Conservation (phyloP, 352 stramenopile species). For the Pythium oligandrum region DNA sequence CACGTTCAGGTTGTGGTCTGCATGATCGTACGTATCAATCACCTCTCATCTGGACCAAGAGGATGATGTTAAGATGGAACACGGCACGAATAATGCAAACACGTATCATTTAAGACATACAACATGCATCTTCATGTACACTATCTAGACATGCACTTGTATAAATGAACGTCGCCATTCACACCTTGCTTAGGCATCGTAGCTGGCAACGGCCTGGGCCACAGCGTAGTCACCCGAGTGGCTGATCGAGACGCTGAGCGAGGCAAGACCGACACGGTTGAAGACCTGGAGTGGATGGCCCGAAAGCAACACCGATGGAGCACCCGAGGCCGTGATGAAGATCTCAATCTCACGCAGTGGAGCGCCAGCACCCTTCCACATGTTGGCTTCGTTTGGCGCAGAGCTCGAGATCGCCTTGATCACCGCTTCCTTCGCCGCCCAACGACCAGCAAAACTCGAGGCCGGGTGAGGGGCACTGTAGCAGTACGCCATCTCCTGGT, state of each 20-base stretch:
- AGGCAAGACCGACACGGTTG: conserved; percentile 63
- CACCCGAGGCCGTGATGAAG: conserved; percentile 70
- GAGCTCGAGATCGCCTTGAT: conserved; percentile 89
- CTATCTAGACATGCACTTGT: too few species aligned
- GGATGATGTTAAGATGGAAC: too few species aligned
- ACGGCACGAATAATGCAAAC: too few species aligned
- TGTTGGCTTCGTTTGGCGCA: conserved; percentile 50
- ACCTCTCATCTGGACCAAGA: too few species aligned
- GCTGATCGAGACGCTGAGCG: conserved; percentile 85
- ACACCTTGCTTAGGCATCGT: conserved; percentile 22
- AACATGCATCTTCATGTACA: too few species aligned
- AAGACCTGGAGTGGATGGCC: conserved; percentile 76
- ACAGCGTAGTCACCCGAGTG: conserved; percentile 87
- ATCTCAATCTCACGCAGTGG: conserved; percentile 85
- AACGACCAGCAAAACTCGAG: conserved; percentile 81
- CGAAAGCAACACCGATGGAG: conserved; percentile 70
- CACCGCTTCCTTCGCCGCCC: conserved; percentile 87
- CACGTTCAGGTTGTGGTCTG: conserved; percentile 88
- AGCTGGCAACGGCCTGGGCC: conserved; percentile 75
- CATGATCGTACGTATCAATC: too few species aligned
- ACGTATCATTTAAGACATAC: too few species aligned
- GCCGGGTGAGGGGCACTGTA: conserved; percentile 71
- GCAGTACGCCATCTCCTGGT: conserved; percentile 85
- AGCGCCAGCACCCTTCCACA: conserved; percentile 69
- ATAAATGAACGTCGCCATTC: too few species aligned